Evolutionary conservation across 2,329 filamentous ascomycete species (phyloP), one percentile per base, ranked within the genome.

Genomic region (Cordyceps farinosa): DNA sequence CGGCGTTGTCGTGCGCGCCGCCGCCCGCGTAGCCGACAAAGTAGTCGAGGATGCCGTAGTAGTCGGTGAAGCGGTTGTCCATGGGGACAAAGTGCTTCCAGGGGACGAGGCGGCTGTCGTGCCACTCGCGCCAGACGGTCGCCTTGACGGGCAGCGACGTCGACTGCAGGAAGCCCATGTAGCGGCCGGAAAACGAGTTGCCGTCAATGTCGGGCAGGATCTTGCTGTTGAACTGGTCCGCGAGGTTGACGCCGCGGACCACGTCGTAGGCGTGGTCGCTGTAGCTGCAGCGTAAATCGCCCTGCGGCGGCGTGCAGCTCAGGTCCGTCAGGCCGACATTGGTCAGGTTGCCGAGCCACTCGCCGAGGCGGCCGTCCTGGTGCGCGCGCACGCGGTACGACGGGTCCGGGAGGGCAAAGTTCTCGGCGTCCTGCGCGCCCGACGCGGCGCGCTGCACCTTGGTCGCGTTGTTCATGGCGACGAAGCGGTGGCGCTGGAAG

Each of bases 41-140:
- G 70, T 91, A 93, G 63, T 89, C 85, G 80, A 92, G 81, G 62
- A 91, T 87, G 50, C 84, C 87, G 65, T 87, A 92, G 69, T 90
- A 82, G 68, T 93, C 91, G 42, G 84, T 77, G 69, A 88, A 92
- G 1, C 87, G 84, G 70, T 85, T 90, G 71, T 92, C 89, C 83
- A 94, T 87, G 17, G 91, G 91, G 2, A 92, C 87, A 69, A 91
- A 94, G 74, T 95, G 91, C 69, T 86, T 86, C 90, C 91, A 95
- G 0, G 89, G 82, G 2, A 91, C 79, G 1, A 94, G 79, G 3
- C 90, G 82, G 51, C 82, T 84, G 72, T 93, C 90, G 70, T 93
- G 90, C 91, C 90, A 95, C 73, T 95, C 91, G 27, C 84, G 82
- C 76, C 88, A 95, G 29, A 94, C 78, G 0, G 90, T 92, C 6